Evolutionary conservation across 2,329 filamentous ascomycete species (phyloP).

Genomic region (Cordyceps cateniannulata): DNA sequence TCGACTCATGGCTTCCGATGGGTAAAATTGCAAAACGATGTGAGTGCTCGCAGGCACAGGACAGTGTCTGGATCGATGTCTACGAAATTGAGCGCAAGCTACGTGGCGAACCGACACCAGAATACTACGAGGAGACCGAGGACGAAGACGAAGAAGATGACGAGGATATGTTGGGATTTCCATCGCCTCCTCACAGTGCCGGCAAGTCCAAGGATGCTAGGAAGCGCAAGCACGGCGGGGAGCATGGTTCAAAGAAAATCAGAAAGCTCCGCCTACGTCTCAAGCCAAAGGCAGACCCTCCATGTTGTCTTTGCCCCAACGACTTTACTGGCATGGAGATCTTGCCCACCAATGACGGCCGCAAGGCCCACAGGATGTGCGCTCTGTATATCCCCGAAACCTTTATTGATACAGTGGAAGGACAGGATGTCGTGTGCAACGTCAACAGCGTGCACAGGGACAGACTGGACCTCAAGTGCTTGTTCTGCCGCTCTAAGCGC

Average conservation of each 20-base stretch:
- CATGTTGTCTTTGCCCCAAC: conserved; percentile 89
- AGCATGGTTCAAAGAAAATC: conserved; percentile 46
- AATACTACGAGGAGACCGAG: conserved; percentile 72
- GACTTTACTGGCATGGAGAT: conserved; percentile 75
- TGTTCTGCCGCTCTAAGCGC: conserved; percentile 88
- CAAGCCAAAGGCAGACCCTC: conserved; percentile 65
- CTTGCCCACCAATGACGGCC: conserved; percentile 80
- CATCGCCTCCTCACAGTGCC: conserved; percentile 69
- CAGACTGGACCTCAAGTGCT: conserved; percentile 84
- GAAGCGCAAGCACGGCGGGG: conserved; percentile 51
- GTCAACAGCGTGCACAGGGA: conserved; percentile 78
- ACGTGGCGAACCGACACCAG: conserved; percentile 72
- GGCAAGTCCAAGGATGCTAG: conserved; percentile 55
- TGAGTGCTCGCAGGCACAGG: conserved; percentile 87
- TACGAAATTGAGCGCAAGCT: conserved; percentile 92
- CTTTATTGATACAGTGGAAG: conserved; percentile 67
- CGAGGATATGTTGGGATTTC: conserved; percentile 56
- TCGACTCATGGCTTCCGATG: conserved; percentile 91
- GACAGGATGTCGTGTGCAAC: conserved; percentile 68
- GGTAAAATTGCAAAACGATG: conserved; percentile 95
- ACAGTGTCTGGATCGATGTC: conserved; percentile 98
- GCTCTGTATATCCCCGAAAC: conserved; percentile 90
- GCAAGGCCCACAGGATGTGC: conserved; percentile 81
- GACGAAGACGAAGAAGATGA: conserved; percentile 58
- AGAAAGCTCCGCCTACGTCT: conserved; percentile 78